Conservation (phyloP, 1,284 basidiomycete genomes). For the Ceratobasidium sp. region DNA sequence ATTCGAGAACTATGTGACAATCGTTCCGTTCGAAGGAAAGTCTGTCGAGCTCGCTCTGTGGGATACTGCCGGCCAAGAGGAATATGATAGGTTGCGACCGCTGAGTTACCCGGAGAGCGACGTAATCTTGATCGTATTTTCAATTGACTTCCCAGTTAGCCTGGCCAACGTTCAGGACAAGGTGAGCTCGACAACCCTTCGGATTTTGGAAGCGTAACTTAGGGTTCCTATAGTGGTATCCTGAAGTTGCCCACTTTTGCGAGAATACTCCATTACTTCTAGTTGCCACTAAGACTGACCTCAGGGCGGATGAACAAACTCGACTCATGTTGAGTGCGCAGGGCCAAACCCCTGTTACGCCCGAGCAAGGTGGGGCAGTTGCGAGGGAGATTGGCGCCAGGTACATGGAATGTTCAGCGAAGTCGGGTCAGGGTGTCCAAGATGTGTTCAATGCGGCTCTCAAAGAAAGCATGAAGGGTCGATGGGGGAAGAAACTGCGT, state of each 20-base stretch:
- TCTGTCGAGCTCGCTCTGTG: constrained; percentile 92
- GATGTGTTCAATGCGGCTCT: constrained; percentile 93
- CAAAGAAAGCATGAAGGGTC: constrained; percentile 79
- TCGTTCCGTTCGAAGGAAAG: constrained; percentile 86
- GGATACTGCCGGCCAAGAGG: constrained; percentile 98
- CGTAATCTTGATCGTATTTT: constrained; percentile 96
- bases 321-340: constrained; percentile 91
- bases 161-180: constrained; percentile 94
- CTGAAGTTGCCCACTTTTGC: constrained; percentile 97
- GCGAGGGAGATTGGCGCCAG: constrained; percentile 93
- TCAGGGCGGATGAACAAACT: constrained; percentile 85
- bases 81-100: constrained; percentile 93
- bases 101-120: constrained; percentile 96
- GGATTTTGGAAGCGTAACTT: neutral
- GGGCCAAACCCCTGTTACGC: constrained; percentile 80
- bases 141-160: constrained; percentile 94
- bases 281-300: constrained; percentile 92
- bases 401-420: constrained; percentile 94
- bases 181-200: constrained; percentile 54
- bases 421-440: constrained; percentile 84
- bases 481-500: constrained; percentile 72
- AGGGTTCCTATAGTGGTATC: constrained; percentile 77
- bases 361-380: constrained; percentile 77
- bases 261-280: constrained; percentile 90
- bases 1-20: constrained; percentile 96